These are phyloP conservation scores for Microdochium trichocladiopsis DNA, from an alignment of 2,329 filamentous ascomycete genomes.

Conservation along the genomic window DNA sequence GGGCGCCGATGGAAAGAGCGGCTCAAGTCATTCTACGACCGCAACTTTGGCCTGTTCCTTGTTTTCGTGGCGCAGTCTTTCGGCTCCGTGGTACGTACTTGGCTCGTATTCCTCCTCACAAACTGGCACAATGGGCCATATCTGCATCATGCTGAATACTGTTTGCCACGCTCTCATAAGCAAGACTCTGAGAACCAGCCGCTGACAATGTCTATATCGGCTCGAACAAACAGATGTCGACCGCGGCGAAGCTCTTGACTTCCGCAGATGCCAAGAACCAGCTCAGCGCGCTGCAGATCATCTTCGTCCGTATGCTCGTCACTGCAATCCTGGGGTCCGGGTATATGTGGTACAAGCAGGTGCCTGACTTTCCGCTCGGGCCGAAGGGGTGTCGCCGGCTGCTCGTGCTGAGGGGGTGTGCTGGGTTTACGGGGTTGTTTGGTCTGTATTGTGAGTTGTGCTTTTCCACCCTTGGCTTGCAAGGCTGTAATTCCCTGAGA, in stretches of 20 bases:
- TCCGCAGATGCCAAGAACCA: constrained; percentile 20
- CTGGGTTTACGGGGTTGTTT: constrained; percentile 61
- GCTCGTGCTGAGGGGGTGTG: constrained; percentile 55
- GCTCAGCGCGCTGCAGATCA: constrained; percentile 33
- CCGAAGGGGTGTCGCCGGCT: constrained; percentile 53
- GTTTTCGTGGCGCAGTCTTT: constrained; percentile 33
- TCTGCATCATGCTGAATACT: no score
- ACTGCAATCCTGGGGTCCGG: constrained; percentile 26
- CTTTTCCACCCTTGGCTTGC: neutral
- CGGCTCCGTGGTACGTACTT: constrained; percentile 24
- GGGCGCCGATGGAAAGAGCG: neutral
- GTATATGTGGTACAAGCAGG: constrained; percentile 32
- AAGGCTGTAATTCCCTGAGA: neutral
- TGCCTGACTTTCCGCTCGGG: constrained; percentile 61
- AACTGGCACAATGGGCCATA: neutral
- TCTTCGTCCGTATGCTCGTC: constrained; percentile 33
- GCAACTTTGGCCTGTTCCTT: constrained; percentile 29
- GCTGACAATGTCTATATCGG: neutral
- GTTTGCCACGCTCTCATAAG: no score
- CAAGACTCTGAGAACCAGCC: constrained; percentile 5
- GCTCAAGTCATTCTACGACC: constrained; percentile 35
- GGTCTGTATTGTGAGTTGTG: constrained; percentile 40
- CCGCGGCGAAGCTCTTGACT: constrained; percentile 28
- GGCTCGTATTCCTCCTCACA: neutral
- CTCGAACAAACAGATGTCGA: constrained; percentile 25